These are phyloP conservation scores for Begonia masoniana DNA, from an alignment of 306 rosid species.

Conservation along the genomic window DNA sequence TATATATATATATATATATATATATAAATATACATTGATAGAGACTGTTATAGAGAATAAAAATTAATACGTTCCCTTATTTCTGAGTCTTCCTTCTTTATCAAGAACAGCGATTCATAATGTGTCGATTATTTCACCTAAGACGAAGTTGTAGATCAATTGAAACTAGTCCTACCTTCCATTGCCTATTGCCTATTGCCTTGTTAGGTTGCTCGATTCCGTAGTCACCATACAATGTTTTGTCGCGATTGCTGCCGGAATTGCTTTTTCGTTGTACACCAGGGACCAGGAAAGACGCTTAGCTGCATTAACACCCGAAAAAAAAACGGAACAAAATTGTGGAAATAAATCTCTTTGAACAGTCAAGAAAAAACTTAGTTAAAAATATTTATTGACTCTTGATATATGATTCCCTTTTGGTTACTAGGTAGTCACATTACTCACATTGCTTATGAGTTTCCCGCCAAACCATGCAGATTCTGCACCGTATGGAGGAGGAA, in stretches of 20 bases:
- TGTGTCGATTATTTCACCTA: neutral
- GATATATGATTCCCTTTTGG: neutral
- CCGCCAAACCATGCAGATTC: constrained; percentile 92
- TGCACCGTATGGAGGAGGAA: constrained; percentile 73
- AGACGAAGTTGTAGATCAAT: neutral
- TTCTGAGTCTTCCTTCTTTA: neutral
- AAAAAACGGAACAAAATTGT: neutral
- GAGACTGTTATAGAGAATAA: neutral
- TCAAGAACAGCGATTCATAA: neutral
- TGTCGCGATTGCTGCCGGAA: constrained; percentile 44
- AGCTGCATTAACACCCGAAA: constrained; percentile 24
- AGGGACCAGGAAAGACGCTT: constrained; percentile 72
- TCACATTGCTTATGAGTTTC: constrained; percentile 68
- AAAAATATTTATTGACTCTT: too few relatives aligned
- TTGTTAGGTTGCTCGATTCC: neutral
- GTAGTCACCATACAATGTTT: constrained; percentile 46
- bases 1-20: too few relatives aligned
- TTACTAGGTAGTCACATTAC: constrained; percentile 10
- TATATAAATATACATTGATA: too few relatives aligned
- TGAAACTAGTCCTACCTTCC: neutral
- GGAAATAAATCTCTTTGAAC: neutral
- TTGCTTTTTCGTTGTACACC: constrained; percentile 70
- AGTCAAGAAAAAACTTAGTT: neutral
- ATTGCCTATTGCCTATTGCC: too few relatives aligned
- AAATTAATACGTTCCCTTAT: neutral